A percentile compares a stretch with the other conserved stretches of the same genome.
phyloP scores from a whole-genome alignment of 1,284 basidiomycete species.

The Rhodotorula glutinis region DNA sequence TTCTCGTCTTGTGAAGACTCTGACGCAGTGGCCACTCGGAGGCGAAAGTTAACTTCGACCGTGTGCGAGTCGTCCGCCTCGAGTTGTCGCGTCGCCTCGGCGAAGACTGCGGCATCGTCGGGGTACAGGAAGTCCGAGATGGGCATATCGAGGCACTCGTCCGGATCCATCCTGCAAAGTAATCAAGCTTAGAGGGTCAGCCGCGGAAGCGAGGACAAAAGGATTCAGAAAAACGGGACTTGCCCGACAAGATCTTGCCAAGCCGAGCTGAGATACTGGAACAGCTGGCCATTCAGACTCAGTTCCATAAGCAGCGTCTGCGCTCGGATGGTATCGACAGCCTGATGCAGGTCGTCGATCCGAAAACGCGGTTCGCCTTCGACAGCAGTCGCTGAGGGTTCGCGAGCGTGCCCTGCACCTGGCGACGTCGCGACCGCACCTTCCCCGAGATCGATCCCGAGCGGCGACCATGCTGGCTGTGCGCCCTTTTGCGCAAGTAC shows the following conservation, averaged over 20 bases:
- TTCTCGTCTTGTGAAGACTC: slow-evolving; percentile 40
- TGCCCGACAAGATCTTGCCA: slow-evolving; percentile 91
- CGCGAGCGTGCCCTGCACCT: neutral
- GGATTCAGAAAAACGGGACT: slow-evolving; percentile 47
- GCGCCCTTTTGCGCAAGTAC: neutral
- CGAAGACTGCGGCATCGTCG: slow-evolving; percentile 80
- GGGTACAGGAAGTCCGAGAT: slow-evolving; percentile 80
- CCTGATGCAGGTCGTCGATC: slow-evolving; percentile 74
- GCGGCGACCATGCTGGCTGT: slow-evolving; percentile 21
- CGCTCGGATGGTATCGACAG: slow-evolving; percentile 88
- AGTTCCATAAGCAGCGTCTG: slow-evolving; percentile 96
- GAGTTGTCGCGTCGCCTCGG: slow-evolving; percentile 78
- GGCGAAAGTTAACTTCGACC: slow-evolving; percentile 83
- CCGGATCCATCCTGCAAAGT: slow-evolving; percentile 69
- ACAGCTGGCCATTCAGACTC: slow-evolving; percentile 77
- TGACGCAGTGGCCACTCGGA: slow-evolving; percentile 62
- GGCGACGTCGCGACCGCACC: neutral
- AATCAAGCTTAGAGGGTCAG: neutral
- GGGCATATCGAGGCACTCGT: slow-evolving; percentile 71
- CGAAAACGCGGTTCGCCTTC: slow-evolving; percentile 48
- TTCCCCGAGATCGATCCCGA: slow-evolving; percentile 34
- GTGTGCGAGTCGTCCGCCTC: slow-evolving; percentile 91
- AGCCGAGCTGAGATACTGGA: slow-evolving; percentile 92
- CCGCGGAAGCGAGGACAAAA: neutral
- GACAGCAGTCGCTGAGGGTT: neutral